phyloP scores from a whole-genome alignment of 176 grass and related monocot species.

The Aegilops longissima region DNA sequence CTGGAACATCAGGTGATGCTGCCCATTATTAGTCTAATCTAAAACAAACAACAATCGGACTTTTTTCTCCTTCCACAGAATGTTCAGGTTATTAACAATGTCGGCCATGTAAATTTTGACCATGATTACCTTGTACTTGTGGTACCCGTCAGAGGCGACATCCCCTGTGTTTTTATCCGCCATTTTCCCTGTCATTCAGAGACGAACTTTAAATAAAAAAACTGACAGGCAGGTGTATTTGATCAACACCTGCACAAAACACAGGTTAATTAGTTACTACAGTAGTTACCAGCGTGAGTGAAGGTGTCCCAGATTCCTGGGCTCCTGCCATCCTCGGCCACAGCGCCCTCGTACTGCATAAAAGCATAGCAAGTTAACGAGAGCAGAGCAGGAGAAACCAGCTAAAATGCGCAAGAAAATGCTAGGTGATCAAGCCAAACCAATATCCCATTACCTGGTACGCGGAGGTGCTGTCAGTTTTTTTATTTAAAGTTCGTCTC shows the following conservation, averaged over 20 bases:
- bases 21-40: too few species aligned
- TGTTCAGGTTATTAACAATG: neutral
- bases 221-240: neutral
- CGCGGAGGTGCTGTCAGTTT: too few species aligned
- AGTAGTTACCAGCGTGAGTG: neutral
- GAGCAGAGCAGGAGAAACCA: too few species aligned
- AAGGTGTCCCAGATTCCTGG: slow-evolving; percentile 39
- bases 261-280: neutral
- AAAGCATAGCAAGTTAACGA: too few species aligned
- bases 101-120: neutral
- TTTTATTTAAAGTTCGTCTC: neutral
- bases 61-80: neutral
- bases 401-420: too few species aligned
- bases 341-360: too few species aligned
- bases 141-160: slow-evolving; percentile 15
- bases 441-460: too few species aligned
- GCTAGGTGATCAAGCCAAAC: too few species aligned
- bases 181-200: neutral
- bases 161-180: slow-evolving; percentile 5
- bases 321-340: too few species aligned
- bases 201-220: too few species aligned
- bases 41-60: too few species aligned
- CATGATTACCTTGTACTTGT: slow-evolving; percentile 23
- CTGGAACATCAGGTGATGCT: neutral
- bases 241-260: neutral